Conservation (phyloP, 1,139 yeast species). For the Lodderomyces margitis region DNA sequence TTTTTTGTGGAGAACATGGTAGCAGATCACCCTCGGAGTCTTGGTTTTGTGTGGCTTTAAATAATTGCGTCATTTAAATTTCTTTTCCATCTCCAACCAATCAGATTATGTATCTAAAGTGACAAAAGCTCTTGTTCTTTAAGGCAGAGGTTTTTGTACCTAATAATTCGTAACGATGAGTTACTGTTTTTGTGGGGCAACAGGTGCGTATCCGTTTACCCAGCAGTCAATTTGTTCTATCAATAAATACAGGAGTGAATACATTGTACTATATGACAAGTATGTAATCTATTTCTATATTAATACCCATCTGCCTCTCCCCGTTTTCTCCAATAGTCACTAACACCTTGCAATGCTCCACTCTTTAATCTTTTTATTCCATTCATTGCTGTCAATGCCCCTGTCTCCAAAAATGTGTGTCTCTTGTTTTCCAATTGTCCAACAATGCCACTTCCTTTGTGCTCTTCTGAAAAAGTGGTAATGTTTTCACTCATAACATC, state of each 20-base stretch:
- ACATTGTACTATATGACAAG: background rate
- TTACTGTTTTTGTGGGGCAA: conserved; percentile 2
- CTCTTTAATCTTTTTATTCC: conserved; percentile 28
- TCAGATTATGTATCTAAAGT: background rate
- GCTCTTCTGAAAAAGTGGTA: conserved; percentile 29
- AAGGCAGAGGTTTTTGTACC: no score
- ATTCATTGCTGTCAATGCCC: conserved; percentile 45
- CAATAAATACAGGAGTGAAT: background rate
- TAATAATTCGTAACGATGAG: no score
- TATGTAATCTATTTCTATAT: background rate
- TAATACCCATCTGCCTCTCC: conserved; percentile 45
- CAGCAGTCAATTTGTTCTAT: no score
- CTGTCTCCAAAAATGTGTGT: conserved; percentile 32
- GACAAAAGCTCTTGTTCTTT: no score
- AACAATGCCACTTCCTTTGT: conserved; percentile 14
- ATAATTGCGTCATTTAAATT: background rate
- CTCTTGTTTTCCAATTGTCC: conserved; percentile 21
- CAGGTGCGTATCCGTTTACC: no score
- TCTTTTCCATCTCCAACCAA: no score
- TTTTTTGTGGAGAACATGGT: background rate
- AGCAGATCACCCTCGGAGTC: background rate
- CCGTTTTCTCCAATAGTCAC: conserved; percentile 46
- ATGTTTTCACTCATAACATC: conserved; percentile 56
- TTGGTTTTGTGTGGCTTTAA: background rate
- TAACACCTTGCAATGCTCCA: conserved; percentile 33